Conservation (phyloP, 257 asterid species). For the Petunia axillaris region DNA sequence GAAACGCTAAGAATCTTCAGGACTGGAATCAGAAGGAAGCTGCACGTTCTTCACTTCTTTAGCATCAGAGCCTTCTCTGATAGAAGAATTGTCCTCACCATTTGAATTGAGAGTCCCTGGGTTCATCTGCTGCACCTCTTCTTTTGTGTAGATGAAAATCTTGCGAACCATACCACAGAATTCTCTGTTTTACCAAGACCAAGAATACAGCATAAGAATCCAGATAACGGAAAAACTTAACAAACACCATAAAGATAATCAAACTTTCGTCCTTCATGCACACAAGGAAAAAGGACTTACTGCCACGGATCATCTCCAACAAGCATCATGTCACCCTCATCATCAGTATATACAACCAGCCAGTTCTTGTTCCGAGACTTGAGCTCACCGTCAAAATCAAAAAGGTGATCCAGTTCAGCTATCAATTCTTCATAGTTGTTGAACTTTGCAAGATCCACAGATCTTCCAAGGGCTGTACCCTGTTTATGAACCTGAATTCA, state of each 20-base stretch:
- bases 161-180: conserved; percentile 79
- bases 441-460: conserved; percentile 72
- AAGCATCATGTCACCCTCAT: conserved; percentile 85
- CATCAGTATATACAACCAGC: conserved; percentile 86
- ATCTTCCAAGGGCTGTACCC: conserved; percentile 82
- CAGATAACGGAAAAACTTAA: conserved; percentile 4
- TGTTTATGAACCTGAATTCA: conserved; percentile 73
- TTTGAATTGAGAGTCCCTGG: conserved; percentile 67
- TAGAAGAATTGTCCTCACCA: conserved; percentile 69
- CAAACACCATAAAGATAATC: conserved; percentile 16
- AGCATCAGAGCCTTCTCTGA: conserved; percentile 67
- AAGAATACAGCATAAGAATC: conserved; percentile 17
- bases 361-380: conserved; percentile 64
- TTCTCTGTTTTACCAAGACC: conserved; percentile 51
- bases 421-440: conserved; percentile 68
- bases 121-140: conserved; percentile 79
- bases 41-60: conserved; percentile 63
- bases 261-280: conserved; percentile 10
- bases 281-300: conserved; percentile 46
- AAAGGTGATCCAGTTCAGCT: conserved; percentile 72
- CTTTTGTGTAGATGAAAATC: conserved; percentile 60
- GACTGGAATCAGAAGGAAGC: conserved; percentile 50
- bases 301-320: conserved; percentile 95
- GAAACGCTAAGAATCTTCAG: conserved; percentile 46
- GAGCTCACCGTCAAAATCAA: conserved; percentile 71